phyloP scores from a whole-genome alignment of 441 rosid species.

The Melastoma candidum region DNA sequence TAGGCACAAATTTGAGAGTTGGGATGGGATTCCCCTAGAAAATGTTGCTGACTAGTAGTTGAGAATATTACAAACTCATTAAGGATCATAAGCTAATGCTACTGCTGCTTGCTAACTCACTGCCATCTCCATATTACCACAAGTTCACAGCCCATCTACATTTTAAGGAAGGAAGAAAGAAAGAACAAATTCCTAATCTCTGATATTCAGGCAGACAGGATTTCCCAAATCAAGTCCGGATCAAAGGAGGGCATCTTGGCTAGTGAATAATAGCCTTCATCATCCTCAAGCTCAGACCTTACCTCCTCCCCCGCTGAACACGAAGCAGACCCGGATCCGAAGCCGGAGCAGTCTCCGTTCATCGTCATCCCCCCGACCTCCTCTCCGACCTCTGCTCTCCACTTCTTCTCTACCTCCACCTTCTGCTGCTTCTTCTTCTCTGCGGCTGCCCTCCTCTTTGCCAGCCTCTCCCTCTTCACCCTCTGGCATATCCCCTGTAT shows the following conservation, averaged over 20 bases:
- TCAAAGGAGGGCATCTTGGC: constrained; percentile 89
- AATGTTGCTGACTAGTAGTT: no score
- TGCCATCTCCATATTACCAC: no score
- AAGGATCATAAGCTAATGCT: no score
- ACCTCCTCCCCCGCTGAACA: constrained; percentile 18
- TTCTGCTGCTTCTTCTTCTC: constrained; percentile 20
- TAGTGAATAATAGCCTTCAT: constrained; percentile 28
- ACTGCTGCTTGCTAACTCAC: no score
- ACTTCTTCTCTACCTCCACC: background rate
- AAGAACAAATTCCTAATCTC: background rate
- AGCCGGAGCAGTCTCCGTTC: no score
- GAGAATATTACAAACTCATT: no score
- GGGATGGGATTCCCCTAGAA: no score
- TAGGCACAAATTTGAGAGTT: background rate
- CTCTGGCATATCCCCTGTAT: constrained; percentile 81
- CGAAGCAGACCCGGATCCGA: constrained; percentile 28
- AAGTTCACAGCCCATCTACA: no score
- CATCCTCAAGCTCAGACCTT: constrained; percentile 33
- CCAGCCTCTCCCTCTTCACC: constrained; percentile 45
- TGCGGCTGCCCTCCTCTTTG: constrained; percentile 31
- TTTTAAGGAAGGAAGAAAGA: no score
- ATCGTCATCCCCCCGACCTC: no score
- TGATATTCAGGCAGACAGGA: constrained; percentile 49
- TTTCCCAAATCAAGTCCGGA: constrained; percentile 88
- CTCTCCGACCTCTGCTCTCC: no score